Percentiles rank a stretch among this genome's conserved stretches.
phyloP scores from a whole-genome alignment of 1,139 yeast species.

The Pichia kudriavzevii region DNA sequence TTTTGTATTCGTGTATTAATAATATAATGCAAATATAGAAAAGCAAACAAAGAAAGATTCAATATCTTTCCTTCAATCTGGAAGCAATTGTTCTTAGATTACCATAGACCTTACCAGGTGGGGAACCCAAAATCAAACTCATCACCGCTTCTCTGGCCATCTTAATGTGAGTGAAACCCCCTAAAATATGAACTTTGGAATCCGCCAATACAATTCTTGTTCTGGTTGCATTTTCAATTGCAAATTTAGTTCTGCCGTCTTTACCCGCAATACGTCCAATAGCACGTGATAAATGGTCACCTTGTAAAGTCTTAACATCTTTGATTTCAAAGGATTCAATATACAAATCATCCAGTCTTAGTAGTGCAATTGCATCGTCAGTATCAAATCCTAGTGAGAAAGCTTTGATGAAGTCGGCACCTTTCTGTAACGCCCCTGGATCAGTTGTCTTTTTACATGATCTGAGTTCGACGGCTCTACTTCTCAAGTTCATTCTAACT shows the following conservation, averaged over 20 bases:
- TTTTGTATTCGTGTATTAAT: not conserved
- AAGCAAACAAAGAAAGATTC: conserved; percentile 13
- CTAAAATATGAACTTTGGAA: conserved; percentile 89
- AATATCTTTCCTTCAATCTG: conserved; percentile 93
- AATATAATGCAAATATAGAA: not conserved
- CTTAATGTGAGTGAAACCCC: conserved; percentile 93
- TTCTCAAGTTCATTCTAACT: conserved; percentile 87
- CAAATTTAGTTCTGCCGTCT: conserved; percentile 97
- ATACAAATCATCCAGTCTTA: conserved; percentile 90
- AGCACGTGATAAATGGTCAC: conserved; percentile 96
- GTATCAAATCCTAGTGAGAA: conserved; percentile 93
- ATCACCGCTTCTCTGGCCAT: conserved; percentile 98
- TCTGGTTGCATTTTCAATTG: conserved; percentile 96
- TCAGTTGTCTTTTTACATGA: conserved; percentile 81
- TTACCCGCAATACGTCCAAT: conserved; percentile 99
- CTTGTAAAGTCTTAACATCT: conserved; percentile 90
- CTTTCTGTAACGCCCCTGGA: conserved; percentile 92
- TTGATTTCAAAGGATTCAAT: conserved; percentile 95
- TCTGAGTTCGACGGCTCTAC: conserved; percentile 78
- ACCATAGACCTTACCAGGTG: conserved; percentile 98
- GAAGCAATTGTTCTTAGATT: conserved; percentile 95
- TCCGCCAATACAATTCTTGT: conserved; percentile 97
- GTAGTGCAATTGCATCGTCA: conserved; percentile 91
- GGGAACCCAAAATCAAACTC: conserved; percentile 89
- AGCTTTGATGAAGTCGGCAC: conserved; percentile 93